phyloP scores from a whole-genome alignment of 2,329 filamentous ascomycete genomes.

The Diaporthe destruens region DNA sequence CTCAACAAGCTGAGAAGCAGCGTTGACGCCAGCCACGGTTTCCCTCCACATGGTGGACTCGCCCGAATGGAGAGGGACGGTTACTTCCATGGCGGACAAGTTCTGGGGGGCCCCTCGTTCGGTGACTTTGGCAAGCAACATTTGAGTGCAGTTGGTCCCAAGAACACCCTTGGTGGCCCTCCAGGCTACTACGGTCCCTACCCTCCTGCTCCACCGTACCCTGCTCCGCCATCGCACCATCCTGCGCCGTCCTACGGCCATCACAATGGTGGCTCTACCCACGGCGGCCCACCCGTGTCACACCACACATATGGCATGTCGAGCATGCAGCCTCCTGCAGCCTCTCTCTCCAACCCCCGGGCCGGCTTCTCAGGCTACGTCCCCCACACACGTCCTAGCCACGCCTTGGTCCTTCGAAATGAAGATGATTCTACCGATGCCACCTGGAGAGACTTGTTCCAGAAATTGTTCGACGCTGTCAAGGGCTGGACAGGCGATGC shows the following conservation, averaged over 20 bases:
- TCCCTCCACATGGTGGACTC: background rate
- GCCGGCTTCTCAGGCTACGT: conserved; percentile 2
- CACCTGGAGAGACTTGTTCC: conserved; percentile 38
- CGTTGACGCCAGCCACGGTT: background rate
- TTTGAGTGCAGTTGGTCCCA: background rate
- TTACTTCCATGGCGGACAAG: conserved; percentile 14
- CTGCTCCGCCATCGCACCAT: too few species aligned
- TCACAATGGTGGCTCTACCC: conserved; percentile 1
- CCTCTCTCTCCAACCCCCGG: background rate
- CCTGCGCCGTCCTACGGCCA: conserved; percentile 16
- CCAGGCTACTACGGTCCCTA: conserved; percentile 29
- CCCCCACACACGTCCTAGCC: background rate
- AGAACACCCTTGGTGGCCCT: conserved; percentile 12
- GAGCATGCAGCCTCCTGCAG: background rate
- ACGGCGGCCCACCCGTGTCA: conserved; percentile 15
- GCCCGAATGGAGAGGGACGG: conserved; percentile 24
- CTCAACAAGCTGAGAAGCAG: conserved; percentile 38
- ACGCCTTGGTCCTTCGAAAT: conserved; percentile 38
- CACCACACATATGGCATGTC: conserved; percentile 23
- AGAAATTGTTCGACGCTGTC: conserved; percentile 34
- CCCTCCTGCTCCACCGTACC: conserved; percentile 21
- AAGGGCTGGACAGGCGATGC: conserved; percentile 48
- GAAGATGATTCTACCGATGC: conserved; percentile 36
- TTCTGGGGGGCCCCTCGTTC: conserved; percentile 10
- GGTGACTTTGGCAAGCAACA: conserved; percentile 18